These are phyloP conservation scores for Starmerella bombicola DNA, from an alignment of 805 yeast species.

Conservation along the genomic window DNA sequence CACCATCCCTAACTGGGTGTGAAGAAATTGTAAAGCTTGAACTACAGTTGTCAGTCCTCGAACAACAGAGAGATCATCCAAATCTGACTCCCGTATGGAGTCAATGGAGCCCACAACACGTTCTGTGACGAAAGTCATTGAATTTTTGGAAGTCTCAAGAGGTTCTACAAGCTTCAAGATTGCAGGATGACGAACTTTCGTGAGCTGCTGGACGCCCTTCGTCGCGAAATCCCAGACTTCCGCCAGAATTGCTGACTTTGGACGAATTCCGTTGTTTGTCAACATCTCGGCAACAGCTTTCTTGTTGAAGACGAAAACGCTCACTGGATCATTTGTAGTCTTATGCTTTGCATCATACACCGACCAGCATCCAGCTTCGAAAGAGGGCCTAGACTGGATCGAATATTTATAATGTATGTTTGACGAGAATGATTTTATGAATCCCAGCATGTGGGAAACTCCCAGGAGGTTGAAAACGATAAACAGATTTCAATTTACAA, in stretches of 20 bases:
- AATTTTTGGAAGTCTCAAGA: slow-evolving; percentile 68
- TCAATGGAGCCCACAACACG: slow-evolving; percentile 46
- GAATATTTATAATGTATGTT: slow-evolving; percentile 39
- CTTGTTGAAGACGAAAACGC: slow-evolving; percentile 82
- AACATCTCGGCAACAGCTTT: slow-evolving; percentile 52
- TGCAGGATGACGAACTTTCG: slow-evolving; percentile 82
- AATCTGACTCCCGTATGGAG: slow-evolving; percentile 33
- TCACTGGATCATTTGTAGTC: slow-evolving; percentile 36
- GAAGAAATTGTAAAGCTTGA: slow-evolving; percentile 72
- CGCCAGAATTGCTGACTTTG: slow-evolving; percentile 38
- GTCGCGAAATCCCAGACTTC: slow-evolving; percentile 57
- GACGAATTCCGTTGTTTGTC: slow-evolving; percentile 38
- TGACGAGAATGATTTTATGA: slow-evolving; percentile 23
- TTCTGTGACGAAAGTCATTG: slow-evolving; percentile 76
- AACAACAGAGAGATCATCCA: slow-evolving; percentile 61
- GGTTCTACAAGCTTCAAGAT: slow-evolving; percentile 76
- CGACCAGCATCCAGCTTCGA: slow-evolving; percentile 70
- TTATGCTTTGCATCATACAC: slow-evolving; percentile 71
- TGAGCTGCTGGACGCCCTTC: slow-evolving; percentile 55
- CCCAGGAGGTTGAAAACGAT: too few relatives aligned
- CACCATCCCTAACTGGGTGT: slow-evolving; percentile 57
- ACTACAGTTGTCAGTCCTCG: slow-evolving; percentile 72
- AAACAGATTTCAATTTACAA: too few relatives aligned
- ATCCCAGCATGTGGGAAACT: slow-evolving; percentile 25
- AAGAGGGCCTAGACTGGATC: slow-evolving; percentile 57